Conservation (phyloP, 2,329 filamentous ascomycete genomes). For the Huntiella moniliformis region DNA sequence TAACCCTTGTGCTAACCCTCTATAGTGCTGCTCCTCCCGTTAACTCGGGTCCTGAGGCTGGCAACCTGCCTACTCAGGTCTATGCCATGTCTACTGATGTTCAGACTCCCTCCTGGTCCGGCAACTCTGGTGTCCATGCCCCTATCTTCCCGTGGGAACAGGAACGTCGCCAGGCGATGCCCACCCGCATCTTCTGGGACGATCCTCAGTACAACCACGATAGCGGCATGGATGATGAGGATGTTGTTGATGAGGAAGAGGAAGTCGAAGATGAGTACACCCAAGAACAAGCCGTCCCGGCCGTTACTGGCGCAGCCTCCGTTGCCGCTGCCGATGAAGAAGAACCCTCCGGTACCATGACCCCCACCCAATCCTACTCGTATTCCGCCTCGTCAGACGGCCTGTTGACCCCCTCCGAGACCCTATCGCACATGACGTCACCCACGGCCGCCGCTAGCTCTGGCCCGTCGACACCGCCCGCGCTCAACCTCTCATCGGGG, state of each 20-base stretch:
- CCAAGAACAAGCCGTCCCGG: neutral
- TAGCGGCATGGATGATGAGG: constrained; percentile 1
- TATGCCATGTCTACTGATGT: constrained; percentile 54
- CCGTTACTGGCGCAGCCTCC: neutral
- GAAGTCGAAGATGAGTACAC: neutral
- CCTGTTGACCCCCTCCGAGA: constrained; percentile 6
- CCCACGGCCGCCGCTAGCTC: constrained; percentile 20
- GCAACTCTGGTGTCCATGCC: constrained; percentile 5
- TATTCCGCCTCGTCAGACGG: neutral
- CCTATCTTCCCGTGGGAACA: constrained; percentile 11
- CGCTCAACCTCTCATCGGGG: constrained; percentile 23
- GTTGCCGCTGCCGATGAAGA: neutral
- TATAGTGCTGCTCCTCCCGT: constrained; percentile 10
- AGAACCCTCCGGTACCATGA: neutral
- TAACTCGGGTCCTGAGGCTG: constrained; percentile 47
- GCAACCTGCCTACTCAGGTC: constrained; percentile 57
- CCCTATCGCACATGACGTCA: constrained; percentile 18
- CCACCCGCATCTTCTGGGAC: constrained; percentile 11
- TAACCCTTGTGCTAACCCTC: constrained; percentile 1
- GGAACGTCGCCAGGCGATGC: constrained; percentile 8
- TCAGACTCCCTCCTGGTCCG: constrained; percentile 3
- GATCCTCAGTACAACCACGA: constrained; percentile 3
- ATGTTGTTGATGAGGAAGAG: constrained; percentile 5
- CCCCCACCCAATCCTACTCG: neutral
- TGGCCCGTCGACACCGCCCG: constrained; percentile 29